Conservation (phyloP, 2,329 filamentous ascomycete species). For the Truncatella angustata region DNA sequence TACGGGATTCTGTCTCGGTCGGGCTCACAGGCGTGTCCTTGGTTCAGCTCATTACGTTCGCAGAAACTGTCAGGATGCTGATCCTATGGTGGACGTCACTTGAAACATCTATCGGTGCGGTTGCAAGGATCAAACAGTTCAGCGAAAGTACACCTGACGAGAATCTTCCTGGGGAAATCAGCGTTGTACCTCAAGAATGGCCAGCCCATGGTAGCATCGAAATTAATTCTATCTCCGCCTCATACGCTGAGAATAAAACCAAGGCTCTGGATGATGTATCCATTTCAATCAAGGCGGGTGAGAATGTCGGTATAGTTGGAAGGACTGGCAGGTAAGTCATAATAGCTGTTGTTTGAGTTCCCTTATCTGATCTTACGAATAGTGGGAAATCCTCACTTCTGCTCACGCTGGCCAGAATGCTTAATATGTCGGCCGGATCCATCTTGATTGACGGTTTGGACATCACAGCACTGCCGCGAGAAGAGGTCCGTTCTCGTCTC, state of each 20-base stretch:
- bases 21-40: neutral
- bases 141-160: neutral
- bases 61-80: neutral
- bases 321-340: conserved; percentile 20
- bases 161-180: neutral
- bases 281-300: conserved; percentile 16
- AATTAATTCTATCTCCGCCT: neutral
- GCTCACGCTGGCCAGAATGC: conserved; percentile 43
- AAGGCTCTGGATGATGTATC: conserved; percentile 6
- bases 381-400: conserved; percentile 28
- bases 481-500: conserved; percentile 27
- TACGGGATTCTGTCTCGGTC: neutral
- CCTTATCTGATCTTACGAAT: neutral
- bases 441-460: conserved; percentile 47
- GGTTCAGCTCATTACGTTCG: neutral
- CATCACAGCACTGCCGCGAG: conserved; percentile 19
- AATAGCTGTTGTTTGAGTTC: neutral
- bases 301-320: conserved; percentile 22
- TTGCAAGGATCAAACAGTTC: conserved; percentile 2
- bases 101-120: neutral
- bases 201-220: neutral
- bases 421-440: conserved; percentile 38
- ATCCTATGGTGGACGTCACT: neutral
- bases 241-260: neutral
- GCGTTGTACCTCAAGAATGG: neutral